phyloP scores from a whole-genome alignment of 1,284 basidiomycete species.

The Entoloma clypeatum region DNA sequence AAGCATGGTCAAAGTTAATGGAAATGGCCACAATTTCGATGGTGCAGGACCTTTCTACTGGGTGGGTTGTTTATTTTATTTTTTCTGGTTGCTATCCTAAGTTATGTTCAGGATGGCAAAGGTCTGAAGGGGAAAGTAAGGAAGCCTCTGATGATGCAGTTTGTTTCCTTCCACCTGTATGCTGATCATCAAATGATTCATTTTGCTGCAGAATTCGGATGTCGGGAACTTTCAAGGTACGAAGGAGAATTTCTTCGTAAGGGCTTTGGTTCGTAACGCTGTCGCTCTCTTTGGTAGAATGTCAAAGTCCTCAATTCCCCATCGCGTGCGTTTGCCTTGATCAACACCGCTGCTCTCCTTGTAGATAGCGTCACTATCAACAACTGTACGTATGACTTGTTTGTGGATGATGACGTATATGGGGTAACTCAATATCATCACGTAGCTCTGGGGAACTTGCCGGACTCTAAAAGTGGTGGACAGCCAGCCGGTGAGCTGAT shows the following conservation, averaged over 20 bases:
- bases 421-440: neutral
- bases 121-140: slow-evolving; percentile 30
- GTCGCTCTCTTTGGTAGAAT: slow-evolving; percentile 30
- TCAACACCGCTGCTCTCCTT: slow-evolving; percentile 35
- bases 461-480: slow-evolving; percentile 44
- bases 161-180: slow-evolving; percentile 4
- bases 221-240: slow-evolving; percentile 45
- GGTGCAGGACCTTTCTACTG: slow-evolving; percentile 47
- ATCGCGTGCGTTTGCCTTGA: slow-evolving; percentile 35
- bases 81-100: slow-evolving; percentile 22
- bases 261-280: slow-evolving; percentile 23
- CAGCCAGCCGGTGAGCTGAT: slow-evolving; percentile 33
- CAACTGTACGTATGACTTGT: slow-evolving; percentile 32
- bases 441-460: slow-evolving; percentile 37
- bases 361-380: slow-evolving; percentile 39
- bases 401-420: neutral
- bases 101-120: slow-evolving; percentile 36
- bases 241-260: slow-evolving; percentile 27
- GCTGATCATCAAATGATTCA: slow-evolving; percentile 6
- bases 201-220: slow-evolving; percentile 43
- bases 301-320: slow-evolving; percentile 47
- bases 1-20: slow-evolving; percentile 35
- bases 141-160: slow-evolving; percentile 55
- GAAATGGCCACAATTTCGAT: slow-evolving; percentile 43
- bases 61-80: slow-evolving; percentile 27